Base-by-base conservation (phyloP, 1,284 basidiomycete genomes). In the Ustilago loliicola region DNA sequence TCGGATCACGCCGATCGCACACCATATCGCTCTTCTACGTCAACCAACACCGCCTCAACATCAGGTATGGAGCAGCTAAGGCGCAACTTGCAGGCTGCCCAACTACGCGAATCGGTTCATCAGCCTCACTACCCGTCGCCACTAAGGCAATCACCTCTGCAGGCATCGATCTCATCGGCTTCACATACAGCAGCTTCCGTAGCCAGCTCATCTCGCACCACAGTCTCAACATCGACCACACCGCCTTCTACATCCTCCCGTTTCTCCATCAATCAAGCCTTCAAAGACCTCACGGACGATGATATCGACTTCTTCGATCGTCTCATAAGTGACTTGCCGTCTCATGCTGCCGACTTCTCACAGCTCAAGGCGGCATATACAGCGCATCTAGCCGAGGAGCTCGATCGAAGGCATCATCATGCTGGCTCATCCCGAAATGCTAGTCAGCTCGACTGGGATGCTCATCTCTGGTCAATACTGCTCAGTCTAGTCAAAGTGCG, bases 401-500 rank as follows among this genome's bases (percentile, higher is more conserved):
- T 77, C 6, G 40, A 69, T 3, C 50, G 42, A 29, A 58, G 67
- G 7, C n/a, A 56, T 29, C 47, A n/a, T 48, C 4, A 13, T 17
- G 40, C 66, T 11, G 30, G 53, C 40, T 11, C 38, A 0, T 36
- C 51, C 27, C 51, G 21, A 15, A 30, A 10, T 30, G 25, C 30
- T 0, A 30, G 42, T n/a, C 45, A 62, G 40, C 1, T 57, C 21
- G 73, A 82, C 54, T 70, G 72, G 70, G 81, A 83, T 32, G 72
- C 79, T 7, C 72, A 77, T 5, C 69, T 84, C n/a, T 86, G 84
- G 84, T 77, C 83, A 48, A 75, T 77, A 45, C 67, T 84, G 30
- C 77, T 86, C 30, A 74, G 80, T 34, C 67, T 86, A 7, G 79
- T 85, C 47, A 83, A 82, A 50, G 81, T 86, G 1, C 63, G 83